phyloP scores from a whole-genome alignment of 345 rosid genomes.

The Nasturtium officinale region DNA sequence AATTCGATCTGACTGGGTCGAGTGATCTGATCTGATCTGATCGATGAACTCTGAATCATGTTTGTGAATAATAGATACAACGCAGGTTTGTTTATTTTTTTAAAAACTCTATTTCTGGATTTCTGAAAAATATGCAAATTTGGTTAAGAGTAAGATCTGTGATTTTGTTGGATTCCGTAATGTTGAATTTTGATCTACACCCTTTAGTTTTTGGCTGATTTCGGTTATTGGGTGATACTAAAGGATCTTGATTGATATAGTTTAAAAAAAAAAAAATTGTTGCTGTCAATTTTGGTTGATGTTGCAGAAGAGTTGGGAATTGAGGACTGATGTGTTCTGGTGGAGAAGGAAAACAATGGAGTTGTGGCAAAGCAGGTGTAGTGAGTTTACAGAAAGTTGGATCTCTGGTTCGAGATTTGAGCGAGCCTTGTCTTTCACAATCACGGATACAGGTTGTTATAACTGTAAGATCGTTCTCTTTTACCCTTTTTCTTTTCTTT shows the following conservation, averaged over 20 bases:
- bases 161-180: neutral
- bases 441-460: conserved; percentile 76
- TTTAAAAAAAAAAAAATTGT: neutral
- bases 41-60: conserved; percentile 26
- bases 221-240: neutral
- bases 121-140: conserved; percentile 1
- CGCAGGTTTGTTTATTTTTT: conserved; percentile 16
- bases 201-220: conserved; percentile 6
- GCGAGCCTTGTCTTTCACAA: conserved; percentile 82
- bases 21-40: conserved; percentile 41
- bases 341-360: conserved; percentile 65
- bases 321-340: conserved; percentile 65
- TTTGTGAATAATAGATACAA: neutral
- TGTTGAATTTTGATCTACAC: conserved; percentile 24
- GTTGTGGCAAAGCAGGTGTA: conserved; percentile 61
- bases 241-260: conserved; percentile 1
- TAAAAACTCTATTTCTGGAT: conserved; percentile 4
- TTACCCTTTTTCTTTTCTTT: neutral
- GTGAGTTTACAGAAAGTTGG: conserved; percentile 74
- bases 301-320: conserved; percentile 41
- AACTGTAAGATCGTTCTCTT: conserved; percentile 50
- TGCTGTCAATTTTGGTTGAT: conserved; percentile 35
- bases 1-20: conserved; percentile 2
- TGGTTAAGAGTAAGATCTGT: conserved; percentile 23
- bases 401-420: conserved; percentile 74